Conservation (phyloP, 2,329 filamentous ascomycete genomes). For the Calonectria pteridis region DNA sequence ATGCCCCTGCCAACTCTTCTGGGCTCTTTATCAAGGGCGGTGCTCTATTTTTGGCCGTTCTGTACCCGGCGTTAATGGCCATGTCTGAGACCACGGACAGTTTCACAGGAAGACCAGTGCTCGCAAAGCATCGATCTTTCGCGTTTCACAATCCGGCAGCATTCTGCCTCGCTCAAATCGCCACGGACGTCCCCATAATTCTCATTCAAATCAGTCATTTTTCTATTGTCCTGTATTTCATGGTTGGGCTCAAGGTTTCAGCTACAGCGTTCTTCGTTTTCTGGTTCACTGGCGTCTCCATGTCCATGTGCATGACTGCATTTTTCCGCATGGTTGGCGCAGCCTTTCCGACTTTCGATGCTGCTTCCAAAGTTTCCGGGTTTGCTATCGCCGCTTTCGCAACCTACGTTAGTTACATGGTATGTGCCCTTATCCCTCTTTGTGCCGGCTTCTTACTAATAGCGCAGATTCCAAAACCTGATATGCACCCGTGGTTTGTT, state of each 20-base stretch:
- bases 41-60: background rate
- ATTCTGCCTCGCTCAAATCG: background rate
- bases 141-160: background rate
- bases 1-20: slow-evolving; percentile 63
- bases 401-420: background rate
- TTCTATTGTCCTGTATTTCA: background rate
- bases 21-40: background rate
- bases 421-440: background rate
- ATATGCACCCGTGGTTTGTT: slow-evolving; percentile 73
- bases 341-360: slow-evolving; percentile 63
- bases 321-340: background rate
- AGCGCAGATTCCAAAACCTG: slow-evolving; percentile 70
- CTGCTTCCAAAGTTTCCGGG: slow-evolving; percentile 58
- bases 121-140: background rate
- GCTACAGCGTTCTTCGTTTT: background rate
- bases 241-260: background rate
- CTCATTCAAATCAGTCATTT: background rate
- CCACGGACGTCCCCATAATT: background rate
- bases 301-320: background rate
- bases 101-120: background rate
- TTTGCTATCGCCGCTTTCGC: background rate
- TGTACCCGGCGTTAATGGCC: background rate
- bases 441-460: background rate
- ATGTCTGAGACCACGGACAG: background rate
- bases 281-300: background rate